Evolutionary conservation across 306 rosid species (phyloP).

Genomic region (Glycine tomentella): DNA sequence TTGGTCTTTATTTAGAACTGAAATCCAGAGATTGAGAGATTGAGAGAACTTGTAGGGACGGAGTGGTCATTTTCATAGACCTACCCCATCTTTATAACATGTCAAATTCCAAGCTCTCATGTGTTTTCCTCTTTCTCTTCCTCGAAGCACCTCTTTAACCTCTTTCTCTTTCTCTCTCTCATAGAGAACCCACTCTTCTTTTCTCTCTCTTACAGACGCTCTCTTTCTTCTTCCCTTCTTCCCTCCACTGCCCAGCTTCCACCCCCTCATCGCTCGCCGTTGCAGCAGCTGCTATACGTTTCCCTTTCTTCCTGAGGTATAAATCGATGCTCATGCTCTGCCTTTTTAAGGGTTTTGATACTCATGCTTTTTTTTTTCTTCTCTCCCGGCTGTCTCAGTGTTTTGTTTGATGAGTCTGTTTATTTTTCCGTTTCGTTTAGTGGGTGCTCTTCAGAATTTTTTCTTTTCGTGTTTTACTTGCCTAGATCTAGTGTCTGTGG

Average conservation of each 20-base stretch:
- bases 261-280: background rate
- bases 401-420: background rate
- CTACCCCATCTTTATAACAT: conserved; percentile 54
- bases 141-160: too few relatives aligned
- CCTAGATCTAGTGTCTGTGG: conserved; percentile 43
- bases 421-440: background rate
- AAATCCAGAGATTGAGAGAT: too few relatives aligned
- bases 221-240: background rate
- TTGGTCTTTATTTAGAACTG: too few relatives aligned
- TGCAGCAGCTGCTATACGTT: background rate
- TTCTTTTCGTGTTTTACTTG: background rate
- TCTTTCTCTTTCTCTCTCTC: too few relatives aligned
- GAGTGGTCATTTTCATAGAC: conserved; percentile 63
- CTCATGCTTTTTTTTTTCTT: background rate
- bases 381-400: background rate
- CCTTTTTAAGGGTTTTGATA: conserved; percentile 25
- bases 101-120: background rate
- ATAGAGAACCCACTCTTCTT: background rate
- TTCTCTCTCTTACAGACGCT: background rate
- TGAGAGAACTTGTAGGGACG: conserved; percentile 39
- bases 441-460: background rate
- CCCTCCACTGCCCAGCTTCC: background rate
- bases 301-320: conserved; percentile 28
- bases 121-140: conserved; percentile 35
- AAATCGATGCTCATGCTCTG: background rate